Base-by-base conservation (phyloP, 805 yeast genomes). In the Jamesozyma piceae region DNA sequence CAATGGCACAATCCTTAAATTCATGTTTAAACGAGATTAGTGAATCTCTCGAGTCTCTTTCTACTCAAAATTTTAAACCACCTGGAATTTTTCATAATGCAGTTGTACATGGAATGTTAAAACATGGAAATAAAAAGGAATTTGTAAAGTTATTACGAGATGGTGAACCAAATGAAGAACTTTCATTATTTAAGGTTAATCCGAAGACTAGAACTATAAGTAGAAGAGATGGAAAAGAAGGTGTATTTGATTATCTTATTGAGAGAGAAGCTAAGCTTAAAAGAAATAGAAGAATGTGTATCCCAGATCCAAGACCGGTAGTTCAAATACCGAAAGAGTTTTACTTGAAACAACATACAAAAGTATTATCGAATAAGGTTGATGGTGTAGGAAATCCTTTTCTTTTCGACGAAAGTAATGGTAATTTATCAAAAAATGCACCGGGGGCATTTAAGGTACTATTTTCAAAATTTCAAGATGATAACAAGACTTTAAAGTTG, bases 71-170 rank as follows among this genome's bases (percentile, higher is more conserved):
- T 42, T 80, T 80, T 57, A 59, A 68, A 18, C 67, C 72, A 0
- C 76, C 83, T 0, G 85, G 86, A 0, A 71, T 77, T 3, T 80
- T 80, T 57, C 75, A 82, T 32, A 80, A 80, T 52, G 80, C 87
- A 2, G 63, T 79, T 15, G 67, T 77, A 9, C 62, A 68, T 21
- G 43, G 45, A 27, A 39, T 48, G 61, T 66, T 38, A 77, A 78
- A 11, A 67, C 68, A 24, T 8, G 39, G 40, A 21, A 39, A 42
- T 10, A 52, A 51, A 17, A 46, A 45, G 20, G 52, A 52, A 22
- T 77, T 79, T 43, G 76, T 80, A 2, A 62, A 69, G 18, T 61
- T 80, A n/a, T 61, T 80, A 18, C 67, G 80, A 49, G 87, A 80
- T 56, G 77, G 82, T 3, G 73, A 74, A 29, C 58, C 53, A 0